Percentiles rank a stretch among this genome's conserved stretches.
phyloP scores from a whole-genome alignment of 176 grass and related monocot species.

The Neostapfia colusana region DNA sequence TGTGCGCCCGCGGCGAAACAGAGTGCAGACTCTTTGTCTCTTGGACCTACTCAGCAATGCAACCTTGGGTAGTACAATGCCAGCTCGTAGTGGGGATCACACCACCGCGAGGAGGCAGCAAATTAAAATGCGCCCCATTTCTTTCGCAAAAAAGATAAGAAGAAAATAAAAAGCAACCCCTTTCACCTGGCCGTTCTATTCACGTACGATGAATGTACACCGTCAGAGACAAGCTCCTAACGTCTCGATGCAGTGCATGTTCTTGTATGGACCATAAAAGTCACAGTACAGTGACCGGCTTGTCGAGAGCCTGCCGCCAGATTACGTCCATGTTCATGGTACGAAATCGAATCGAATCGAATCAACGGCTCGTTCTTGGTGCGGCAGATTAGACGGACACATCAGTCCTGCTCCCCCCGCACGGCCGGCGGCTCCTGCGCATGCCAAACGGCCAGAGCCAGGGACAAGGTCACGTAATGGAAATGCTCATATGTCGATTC shows the following conservation, averaged over 20 bases:
- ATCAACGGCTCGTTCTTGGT: not conserved
- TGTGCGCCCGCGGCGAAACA: no score
- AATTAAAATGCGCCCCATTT: not conserved
- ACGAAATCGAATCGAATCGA: not conserved
- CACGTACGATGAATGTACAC: not conserved
- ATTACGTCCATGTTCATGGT: not conserved
- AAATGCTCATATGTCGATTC: not conserved
- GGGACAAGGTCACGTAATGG: not conserved
- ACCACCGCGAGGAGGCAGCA: not conserved
- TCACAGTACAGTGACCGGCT: not conserved
- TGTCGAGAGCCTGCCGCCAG: not conserved
- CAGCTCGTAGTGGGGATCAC: not conserved
- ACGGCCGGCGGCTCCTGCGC: constrained; percentile 14
- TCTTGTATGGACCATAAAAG: not conserved
- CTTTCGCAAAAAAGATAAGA: no score
- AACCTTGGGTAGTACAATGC: no score
- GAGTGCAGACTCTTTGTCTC: no score
- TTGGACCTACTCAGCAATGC: no score
- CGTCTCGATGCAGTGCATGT: not conserved
- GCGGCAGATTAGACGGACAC: constrained; percentile 9
- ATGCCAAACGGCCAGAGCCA: not conserved
- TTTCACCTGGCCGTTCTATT: not conserved
- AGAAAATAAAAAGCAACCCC: no score
- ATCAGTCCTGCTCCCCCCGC: not conserved
- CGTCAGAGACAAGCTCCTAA: not conserved